These are phyloP conservation scores for Nakataea oryzae DNA, from an alignment of 2,329 filamentous ascomycete species.

Conservation along the genomic window DNA sequence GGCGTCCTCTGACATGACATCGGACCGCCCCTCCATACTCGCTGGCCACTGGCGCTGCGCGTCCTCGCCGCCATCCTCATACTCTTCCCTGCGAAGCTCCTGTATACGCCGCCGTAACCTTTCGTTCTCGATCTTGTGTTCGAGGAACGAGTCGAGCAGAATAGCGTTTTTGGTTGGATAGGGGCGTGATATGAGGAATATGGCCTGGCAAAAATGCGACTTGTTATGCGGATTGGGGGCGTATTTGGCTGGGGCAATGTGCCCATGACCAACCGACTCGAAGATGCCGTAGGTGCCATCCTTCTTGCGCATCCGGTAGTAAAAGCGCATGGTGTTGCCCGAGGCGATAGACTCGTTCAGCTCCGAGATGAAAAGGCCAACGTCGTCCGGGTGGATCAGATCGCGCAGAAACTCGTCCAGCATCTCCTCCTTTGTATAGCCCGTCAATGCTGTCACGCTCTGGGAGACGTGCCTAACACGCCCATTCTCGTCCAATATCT, in stretches of 20 bases:
- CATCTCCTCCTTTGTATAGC: conserved; percentile 61
- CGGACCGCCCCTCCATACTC: conserved; percentile 45
- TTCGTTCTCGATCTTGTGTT: conserved; percentile 96
- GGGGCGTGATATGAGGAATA: conserved; percentile 86
- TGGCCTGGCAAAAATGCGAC: conserved; percentile 68
- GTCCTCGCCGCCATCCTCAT: conserved; percentile 66
- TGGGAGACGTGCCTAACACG: conserved; percentile 80
- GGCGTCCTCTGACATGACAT: conserved; percentile 39
- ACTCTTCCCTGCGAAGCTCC: conserved; percentile 76
- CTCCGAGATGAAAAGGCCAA: conserved; percentile 69
- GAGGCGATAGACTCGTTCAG: conserved; percentile 81
- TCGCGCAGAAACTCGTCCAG: conserved; percentile 69
- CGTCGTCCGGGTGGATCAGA: conserved; percentile 78
- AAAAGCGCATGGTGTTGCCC: conserved; percentile 70
- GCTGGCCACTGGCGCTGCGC: conserved; percentile 50
- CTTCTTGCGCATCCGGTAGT: conserved; percentile 64
- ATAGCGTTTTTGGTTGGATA: conserved; percentile 83
- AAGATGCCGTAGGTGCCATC: conserved; percentile 71
- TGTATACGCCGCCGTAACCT: conserved; percentile 73
- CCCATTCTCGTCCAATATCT: conserved; percentile 78
- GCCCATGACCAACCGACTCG: conserved; percentile 86
- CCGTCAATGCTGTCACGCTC: conserved; percentile 63
- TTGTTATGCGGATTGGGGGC: conserved; percentile 53
- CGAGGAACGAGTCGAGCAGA: conserved; percentile 82
- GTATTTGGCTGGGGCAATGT: conserved; percentile 63